phyloP scores from a whole-genome alignment of 1,139 yeast species.

The Kluyveromyces sp. region DNA sequence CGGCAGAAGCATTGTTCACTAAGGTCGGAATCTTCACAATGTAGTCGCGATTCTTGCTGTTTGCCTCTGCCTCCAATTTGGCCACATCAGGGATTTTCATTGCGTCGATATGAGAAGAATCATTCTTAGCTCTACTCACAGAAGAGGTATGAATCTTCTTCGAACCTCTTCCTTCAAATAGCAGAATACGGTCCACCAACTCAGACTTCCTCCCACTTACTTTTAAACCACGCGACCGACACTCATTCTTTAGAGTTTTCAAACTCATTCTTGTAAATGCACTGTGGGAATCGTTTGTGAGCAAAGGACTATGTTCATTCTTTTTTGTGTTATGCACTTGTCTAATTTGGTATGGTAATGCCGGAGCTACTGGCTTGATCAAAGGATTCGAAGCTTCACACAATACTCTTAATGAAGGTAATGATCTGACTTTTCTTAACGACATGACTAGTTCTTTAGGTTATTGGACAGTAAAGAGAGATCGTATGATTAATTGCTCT shows the following conservation, averaged over 20 bases:
- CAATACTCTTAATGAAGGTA: slow-evolving; percentile 30
- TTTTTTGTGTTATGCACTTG: slow-evolving; percentile 36
- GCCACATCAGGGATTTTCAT: slow-evolving; percentile 11
- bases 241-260: slow-evolving; percentile 44
- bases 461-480: not conserved
- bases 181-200: slow-evolving; percentile 39
- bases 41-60: slow-evolving; percentile 39
- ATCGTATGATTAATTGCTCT: not conserved
- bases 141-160: not conserved
- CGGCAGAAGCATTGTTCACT: slow-evolving; percentile 43
- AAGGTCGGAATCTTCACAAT: slow-evolving; percentile 48
- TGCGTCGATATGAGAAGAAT: slow-evolving; percentile 6
- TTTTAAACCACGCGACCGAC: slow-evolving; percentile 47
- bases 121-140: slow-evolving; percentile 2
- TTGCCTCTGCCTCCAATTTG: slow-evolving; percentile 6
- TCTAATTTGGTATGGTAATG: slow-evolving; percentile 18
- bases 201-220: slow-evolving; percentile 50
- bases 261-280: slow-evolving; percentile 38
- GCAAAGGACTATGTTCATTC: slow-evolving; percentile 32
- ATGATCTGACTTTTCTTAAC: slow-evolving; percentile 32
- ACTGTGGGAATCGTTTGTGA: slow-evolving; percentile 21
- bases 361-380: not conserved
- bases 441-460: slow-evolving; percentile 7
- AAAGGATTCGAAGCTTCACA: slow-evolving; percentile 5
- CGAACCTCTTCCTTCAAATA: slow-evolving; percentile 5